These are phyloP conservation scores for Umbellularia californica DNA, from an alignment of 164 flowering plant species.

Conservation along the genomic window DNA sequence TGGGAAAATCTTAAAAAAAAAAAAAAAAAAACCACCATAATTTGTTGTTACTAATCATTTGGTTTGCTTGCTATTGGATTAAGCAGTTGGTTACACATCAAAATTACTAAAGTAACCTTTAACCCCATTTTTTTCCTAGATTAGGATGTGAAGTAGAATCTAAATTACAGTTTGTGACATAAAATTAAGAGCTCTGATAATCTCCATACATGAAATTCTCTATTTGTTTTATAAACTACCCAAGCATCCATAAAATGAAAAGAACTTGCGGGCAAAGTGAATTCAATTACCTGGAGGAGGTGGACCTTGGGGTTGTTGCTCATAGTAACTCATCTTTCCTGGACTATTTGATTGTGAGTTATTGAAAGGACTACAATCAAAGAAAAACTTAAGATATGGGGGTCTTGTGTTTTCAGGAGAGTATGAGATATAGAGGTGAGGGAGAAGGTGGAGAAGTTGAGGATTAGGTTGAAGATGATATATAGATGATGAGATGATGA, in stretches of 20 bases:
- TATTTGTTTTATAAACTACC: too few relatives aligned
- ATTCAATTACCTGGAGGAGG: constrained; percentile 3
- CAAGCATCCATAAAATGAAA: not conserved
- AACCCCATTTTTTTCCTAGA: not conserved
- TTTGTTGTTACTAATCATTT: too few relatives aligned
- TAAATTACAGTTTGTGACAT: too few relatives aligned
- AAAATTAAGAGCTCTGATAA: not conserved
- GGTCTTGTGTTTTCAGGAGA: not conserved
- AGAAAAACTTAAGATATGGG: not conserved
- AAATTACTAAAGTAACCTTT: too few relatives aligned
- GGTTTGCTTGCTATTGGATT: too few relatives aligned
- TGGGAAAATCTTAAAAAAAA: too few relatives aligned
- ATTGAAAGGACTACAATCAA: not conserved
- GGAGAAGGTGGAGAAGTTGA: not conserved
- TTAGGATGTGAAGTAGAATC: not conserved
- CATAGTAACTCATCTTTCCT: not conserved
- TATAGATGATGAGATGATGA: not conserved
- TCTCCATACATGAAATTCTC: not conserved
- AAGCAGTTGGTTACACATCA: too few relatives aligned
- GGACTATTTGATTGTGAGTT: not conserved
- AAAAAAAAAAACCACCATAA: too few relatives aligned
- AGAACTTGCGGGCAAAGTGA: not conserved
- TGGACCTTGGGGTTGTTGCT: not conserved
- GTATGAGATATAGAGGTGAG: not conserved
- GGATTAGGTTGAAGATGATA: not conserved